Base-by-base conservation (phyloP, 2,329 filamentous ascomycete species). In the Stemphylium vesicarium region DNA sequence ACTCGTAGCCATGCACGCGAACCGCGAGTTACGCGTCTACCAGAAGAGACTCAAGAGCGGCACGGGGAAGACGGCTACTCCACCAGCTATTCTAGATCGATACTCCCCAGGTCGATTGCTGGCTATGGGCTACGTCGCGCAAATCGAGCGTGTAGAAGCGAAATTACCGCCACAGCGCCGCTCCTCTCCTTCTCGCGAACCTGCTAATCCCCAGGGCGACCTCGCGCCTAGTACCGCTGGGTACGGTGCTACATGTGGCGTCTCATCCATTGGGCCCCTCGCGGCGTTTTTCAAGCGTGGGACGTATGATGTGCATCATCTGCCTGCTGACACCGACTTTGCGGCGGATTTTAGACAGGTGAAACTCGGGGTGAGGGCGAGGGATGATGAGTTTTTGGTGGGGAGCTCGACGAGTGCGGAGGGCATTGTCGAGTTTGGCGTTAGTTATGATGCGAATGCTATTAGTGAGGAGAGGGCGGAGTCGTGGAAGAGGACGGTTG, bases 301-400 rank as follows among this genome's bases (percentile, higher is more conserved):
- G 0, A 60, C 41, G 12, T 68, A 70, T 37, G 56, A 66, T 36
- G 29, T 75, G n/a, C 29, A 59, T 10, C 38, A 74, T 35, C 20
- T 76, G n/a, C 54, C 38, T 2, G 8, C 26, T 29, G 64, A 49
- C 0, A 57, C 45, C 41, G 74, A 77, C 32, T 77, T 81, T 41
- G 74, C 66, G 6, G 78, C 73, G 2, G 76, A 80, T 56, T 80
- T 73, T 43, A 60, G 70, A 4, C 56, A 63, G 3, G 39, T 78
- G 32, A 70, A 62, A 16, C 72, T 77, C 45, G 74, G 72, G 10
- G 79, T 82, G 8, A 63, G 79, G 31, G 77, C 78, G 2, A 65
- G 80, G 24, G 78, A 80, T 6, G 72, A 75, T 3, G 79, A 81
- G 63, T 81, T 81, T 50, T 50, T 81, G 51, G 64, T 80, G 1